phyloP scores from a whole-genome alignment of 805 yeast species.

The Blastobotrys mokoenaii region DNA sequence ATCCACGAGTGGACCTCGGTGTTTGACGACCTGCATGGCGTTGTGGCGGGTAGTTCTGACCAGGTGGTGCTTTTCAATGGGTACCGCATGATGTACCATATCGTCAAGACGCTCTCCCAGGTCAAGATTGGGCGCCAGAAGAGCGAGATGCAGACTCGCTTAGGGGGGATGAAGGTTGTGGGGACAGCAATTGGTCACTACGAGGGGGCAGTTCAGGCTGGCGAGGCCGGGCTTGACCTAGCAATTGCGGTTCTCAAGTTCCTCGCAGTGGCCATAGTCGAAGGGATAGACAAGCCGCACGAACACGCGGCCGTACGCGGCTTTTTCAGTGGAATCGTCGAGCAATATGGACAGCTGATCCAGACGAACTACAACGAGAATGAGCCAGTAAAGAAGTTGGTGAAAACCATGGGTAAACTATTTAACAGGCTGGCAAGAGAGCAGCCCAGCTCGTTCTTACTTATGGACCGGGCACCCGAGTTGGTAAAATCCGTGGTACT shows the following conservation, averaged over 20 bases:
- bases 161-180: constrained; percentile 26
- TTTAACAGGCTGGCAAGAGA: constrained; percentile 49
- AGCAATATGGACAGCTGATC: constrained; percentile 26
- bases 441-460: constrained; percentile 63
- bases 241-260: constrained; percentile 27
- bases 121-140: constrained; percentile 80
- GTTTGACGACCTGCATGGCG: constrained; percentile 46
- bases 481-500: too few species aligned
- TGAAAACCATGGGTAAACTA: constrained; percentile 68
- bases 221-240: constrained; percentile 37
- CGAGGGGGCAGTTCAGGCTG: too few species aligned
- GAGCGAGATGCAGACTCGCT: constrained; percentile 51
- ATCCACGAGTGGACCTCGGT: constrained; percentile 81
- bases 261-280: not conserved
- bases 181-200: constrained; percentile 42
- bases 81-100: constrained; percentile 63
- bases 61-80: constrained; percentile 45
- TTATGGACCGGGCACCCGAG: constrained; percentile 50
- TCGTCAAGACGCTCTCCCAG: constrained; percentile 62
- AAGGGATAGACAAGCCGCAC: constrained; percentile 46
- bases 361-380: constrained; percentile 31
- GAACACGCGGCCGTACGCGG: constrained; percentile 49
- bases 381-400: constrained; percentile 57
- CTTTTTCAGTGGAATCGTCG: constrained; percentile 37
- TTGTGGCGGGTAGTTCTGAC: constrained; percentile 34